Evolutionary conservation across 345 rosid genomes (phyloP).

Genomic region (Eucalyptus polybractea): DNA sequence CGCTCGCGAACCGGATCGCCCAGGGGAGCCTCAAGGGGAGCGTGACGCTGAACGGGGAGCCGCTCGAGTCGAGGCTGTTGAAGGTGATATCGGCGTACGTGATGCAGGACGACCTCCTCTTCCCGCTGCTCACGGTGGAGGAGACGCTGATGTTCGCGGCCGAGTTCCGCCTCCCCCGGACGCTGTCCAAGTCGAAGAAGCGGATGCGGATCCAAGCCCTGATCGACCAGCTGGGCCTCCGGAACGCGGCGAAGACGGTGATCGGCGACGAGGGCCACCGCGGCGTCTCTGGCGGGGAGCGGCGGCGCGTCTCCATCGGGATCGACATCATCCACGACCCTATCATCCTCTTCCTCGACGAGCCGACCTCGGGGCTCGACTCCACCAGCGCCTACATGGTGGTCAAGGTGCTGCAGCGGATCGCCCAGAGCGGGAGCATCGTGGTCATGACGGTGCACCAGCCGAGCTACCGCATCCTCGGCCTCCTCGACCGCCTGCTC

Average conservation of each 20-base stretch:
- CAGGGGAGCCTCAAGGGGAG: constrained; percentile 65
- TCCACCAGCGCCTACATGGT: constrained; percentile 96
- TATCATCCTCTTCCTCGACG: constrained; percentile 73
- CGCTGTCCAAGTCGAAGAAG: constrained; percentile 68
- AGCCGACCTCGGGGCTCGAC: constrained; percentile 92
- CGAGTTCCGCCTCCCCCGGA: constrained; percentile 75
- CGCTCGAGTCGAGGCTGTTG: constrained; percentile 53
- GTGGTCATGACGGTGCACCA: constrained; percentile 94
- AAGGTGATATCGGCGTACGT: constrained; percentile 89
- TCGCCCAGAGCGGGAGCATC: constrained; percentile 88
- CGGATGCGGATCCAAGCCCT: constrained; percentile 54
- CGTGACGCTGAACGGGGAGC: constrained; percentile 59
- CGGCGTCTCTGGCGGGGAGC: constrained; percentile 88
- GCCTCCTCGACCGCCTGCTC: constrained; percentile 70
- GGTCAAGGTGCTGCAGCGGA: constrained; percentile 80
- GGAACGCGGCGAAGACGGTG: constrained; percentile 73
- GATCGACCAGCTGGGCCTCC: constrained; percentile 74
- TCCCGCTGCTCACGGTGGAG: constrained; percentile 81
- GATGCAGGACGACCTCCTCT: constrained; percentile 86
- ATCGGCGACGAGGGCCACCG: constrained; percentile 96
- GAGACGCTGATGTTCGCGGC: constrained; percentile 87
- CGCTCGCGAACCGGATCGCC: constrained; percentile 68
- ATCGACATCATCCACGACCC: constrained; percentile 94
- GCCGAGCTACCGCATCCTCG: constrained; percentile 75
- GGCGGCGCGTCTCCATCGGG: constrained; percentile 86